A percentile compares a stretch with the other conserved stretches of the same genome.
Evolutionary conservation across 495 filamentous ascomycete genomes (phyloP).

Genomic region (Aspergillus leporis): DNA sequence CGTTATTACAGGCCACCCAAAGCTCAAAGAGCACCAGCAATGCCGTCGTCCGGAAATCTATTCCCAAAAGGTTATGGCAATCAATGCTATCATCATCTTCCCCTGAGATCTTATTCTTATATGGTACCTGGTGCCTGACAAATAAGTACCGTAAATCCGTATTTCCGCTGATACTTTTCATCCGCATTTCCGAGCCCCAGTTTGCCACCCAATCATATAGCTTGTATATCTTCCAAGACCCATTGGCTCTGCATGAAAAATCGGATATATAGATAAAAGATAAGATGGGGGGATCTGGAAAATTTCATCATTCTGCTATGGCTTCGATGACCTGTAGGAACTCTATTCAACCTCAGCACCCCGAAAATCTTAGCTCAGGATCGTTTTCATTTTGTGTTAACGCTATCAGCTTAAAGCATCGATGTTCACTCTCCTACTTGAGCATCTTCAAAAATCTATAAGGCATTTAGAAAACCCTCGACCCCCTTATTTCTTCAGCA

Average conservation of each 20-base stretch:
- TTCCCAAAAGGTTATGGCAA: not conserved
- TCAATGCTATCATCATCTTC: not conserved
- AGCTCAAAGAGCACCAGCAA: not conserved
- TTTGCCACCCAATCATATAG: too few relatives aligned
- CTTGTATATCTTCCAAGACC: not conserved
- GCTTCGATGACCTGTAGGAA: too few relatives aligned
- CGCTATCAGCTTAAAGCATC: too few relatives aligned
- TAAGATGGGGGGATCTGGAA: not conserved
- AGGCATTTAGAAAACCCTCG: too few relatives aligned
- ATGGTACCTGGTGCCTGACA: conserved; percentile 1
- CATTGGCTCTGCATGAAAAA: not conserved
- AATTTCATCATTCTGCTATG: not conserved
- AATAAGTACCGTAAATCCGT: not conserved
- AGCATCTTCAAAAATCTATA: too few relatives aligned
- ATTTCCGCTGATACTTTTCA: not conserved
- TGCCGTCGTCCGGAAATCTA: not conserved
- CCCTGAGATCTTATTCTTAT: not conserved
- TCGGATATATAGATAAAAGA: not conserved
- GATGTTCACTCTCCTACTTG: too few relatives aligned
- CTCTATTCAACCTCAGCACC: too few relatives aligned
- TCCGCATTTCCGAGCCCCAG: not conserved
- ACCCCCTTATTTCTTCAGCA: not conserved
- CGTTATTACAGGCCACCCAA: not conserved
- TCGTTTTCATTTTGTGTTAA: too few relatives aligned
- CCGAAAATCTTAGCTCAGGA: too few relatives aligned